Percentiles rank a stretch among this genome's conserved stretches.
phyloP scores from a whole-genome alignment of 768 basidiomycete genomes.

The Termitomyces sp. region DNA sequence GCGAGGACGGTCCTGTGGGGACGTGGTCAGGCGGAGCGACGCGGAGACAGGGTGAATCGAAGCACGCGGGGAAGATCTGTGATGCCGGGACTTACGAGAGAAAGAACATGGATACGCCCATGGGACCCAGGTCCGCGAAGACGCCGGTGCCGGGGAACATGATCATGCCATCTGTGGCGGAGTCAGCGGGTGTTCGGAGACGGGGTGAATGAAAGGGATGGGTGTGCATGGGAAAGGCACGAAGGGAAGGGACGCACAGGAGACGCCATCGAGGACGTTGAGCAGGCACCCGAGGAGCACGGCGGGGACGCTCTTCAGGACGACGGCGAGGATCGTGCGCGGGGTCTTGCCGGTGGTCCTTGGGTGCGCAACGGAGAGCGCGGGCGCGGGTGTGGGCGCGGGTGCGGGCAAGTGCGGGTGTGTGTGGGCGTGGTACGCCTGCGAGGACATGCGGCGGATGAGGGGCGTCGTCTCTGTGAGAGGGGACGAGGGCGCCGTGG shows the following conservation, averaged over 20 bases:
- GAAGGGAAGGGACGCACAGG: conserved; percentile 51
- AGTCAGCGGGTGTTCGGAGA: neutral
- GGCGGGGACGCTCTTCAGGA: conserved; percentile 63
- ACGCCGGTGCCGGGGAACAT: conserved; percentile 84
- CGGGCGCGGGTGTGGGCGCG: too few species aligned
- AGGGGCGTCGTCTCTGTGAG: conserved; percentile 15
- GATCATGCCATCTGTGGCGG: conserved; percentile 80
- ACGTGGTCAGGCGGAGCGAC: too few species aligned
- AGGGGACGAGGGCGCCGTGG: conserved; percentile 5
- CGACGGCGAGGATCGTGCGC: conserved; percentile 8
- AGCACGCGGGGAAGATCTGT: too few species aligned
- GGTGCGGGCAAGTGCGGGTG: neutral
- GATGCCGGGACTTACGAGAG: conserved; percentile 56
- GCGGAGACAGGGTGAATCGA: too few species aligned
- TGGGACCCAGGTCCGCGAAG: conserved; percentile 77
- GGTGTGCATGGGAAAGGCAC: too few species aligned
- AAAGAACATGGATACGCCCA: conserved; percentile 96
- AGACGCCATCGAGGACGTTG: conserved; percentile 92
- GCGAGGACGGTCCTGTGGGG: conserved; percentile 62
- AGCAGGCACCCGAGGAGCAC: conserved; percentile 81
- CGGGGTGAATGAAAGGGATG: too few species aligned
- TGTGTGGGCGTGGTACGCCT: neutral
- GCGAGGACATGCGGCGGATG: neutral
- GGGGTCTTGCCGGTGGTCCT: neutral
- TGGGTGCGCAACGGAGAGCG: too few species aligned